Evolutionary conservation across 164 flowering plant genomes (phyloP), one percentile per base, ranked within the genome.

Genomic region (Akebia trifoliata): DNA sequence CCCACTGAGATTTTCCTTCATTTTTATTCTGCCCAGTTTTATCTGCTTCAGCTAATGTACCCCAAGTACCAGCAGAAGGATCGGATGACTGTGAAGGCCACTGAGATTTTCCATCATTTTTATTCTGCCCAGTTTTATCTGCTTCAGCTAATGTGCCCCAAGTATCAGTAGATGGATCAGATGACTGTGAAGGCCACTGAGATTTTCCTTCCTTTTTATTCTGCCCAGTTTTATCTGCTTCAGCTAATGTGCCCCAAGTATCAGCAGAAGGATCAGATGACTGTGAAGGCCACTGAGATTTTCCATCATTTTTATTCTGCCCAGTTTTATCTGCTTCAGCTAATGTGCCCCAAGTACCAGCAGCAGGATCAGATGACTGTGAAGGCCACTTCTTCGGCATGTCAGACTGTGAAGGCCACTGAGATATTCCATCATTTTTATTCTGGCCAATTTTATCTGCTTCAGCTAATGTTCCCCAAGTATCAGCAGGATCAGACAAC

Each of bases 51-150:
- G n/a, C 10, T 32, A n/a, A 25, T 50, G n/a, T 30, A 2, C 55
- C 37, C 55, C 55, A 50, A 50, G 38, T 9, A 34, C 32, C 53
- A 49, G 4, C 4, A n/a, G n/a, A n/a, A 49, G n/a, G 53, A 4
- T 49, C 20, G 2, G 6, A 12, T 2, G n/a, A n/a, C n/a, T n/a
- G n/a, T 0, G n/a, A 31, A 30, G 48, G 50, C 47, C 37, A 28
- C 28, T 29, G 31, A 56, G 28, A 40, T 15, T n/a, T n/a, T n/a
- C n/a, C n/a, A n/a, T 48, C 61, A n/a, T 1, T 25, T n/a, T 15
- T 10, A 32, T 47, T 12, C 66, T 56, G 45, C 32, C 43, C 47
- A 43, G 1, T 47, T 24, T 1, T 47, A 25, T 25, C 51, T 0
- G 51, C 39, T 63, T 6, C 20, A 42, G 10, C 25, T 58, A 54